Evolutionary conservation across 1,284 basidiomycete genomes (phyloP).

Genomic region (Somion occarium): DNA sequence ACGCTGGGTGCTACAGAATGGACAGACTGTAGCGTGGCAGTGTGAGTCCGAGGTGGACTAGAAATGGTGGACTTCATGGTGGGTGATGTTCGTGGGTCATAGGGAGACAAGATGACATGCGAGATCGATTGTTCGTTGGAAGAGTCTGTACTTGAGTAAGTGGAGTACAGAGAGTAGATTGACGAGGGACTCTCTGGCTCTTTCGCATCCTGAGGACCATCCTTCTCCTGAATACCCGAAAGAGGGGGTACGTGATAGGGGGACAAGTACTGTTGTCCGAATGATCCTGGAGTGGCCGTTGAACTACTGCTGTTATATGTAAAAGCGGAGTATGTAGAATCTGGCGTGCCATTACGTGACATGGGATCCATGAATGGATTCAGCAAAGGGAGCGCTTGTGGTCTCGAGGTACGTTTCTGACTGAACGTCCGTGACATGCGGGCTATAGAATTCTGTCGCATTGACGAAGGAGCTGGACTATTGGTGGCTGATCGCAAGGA

Average conservation of each 20-base stretch:
- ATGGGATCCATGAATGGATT: slow-evolving; percentile 21
- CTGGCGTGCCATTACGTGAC: slow-evolving; percentile 17
- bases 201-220: background rate
- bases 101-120: background rate
- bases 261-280: background rate
- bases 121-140: background rate
- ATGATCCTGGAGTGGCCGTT: background rate
- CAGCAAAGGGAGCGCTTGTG: slow-evolving; percentile 9
- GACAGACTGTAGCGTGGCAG: slow-evolving; percentile 19
- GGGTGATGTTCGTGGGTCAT: background rate
- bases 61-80: slow-evolving; percentile 2
- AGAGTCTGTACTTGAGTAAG: background rate
- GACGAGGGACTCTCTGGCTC: slow-evolving; percentile 3
- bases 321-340: slow-evolving; percentile 12
- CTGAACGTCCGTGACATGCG: background rate
- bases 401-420: background rate
- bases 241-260: background rate
- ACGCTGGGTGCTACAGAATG: slow-evolving; percentile 26
- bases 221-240: background rate
- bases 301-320: slow-evolving; percentile 9
- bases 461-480: background rate
- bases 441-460: background rate
- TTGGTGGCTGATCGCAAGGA: background rate
- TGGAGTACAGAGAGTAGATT: slow-evolving; percentile 5
- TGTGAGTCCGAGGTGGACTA: slow-evolving; percentile 14